Evolutionary conservation across 768 basidiomycete genomes (phyloP), one percentile per base, ranked within the genome.

Genomic region (Russula abietina): DNA sequence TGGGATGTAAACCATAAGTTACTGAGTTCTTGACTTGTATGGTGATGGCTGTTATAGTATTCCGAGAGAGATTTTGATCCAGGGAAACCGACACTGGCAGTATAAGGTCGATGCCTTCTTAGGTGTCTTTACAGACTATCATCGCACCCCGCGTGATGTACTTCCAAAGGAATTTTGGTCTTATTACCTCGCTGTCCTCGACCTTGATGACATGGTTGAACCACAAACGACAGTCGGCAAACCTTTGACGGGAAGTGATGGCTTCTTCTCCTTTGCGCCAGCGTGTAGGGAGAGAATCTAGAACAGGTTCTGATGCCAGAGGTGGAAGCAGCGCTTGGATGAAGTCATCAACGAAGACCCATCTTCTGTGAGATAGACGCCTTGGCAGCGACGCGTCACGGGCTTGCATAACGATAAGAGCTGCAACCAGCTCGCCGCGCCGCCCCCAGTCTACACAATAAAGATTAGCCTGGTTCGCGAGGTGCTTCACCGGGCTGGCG

Each of bases 1-100:
- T 4, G 9, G 30, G 2, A 0, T 24, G 1, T 1, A 10, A 8
- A 8, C n/a, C 8, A 17, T 2, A 51, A 3, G 0, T 8, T 1
- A 10, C 9, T 1, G 17, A 7, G 10, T 55, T 26, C 8, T 55
- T 39, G 0, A 55, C 53, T 5, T 55, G 53, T 1, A 55, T 55
- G 16, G n/a, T 8, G 2, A 55, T 41, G 0, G 53, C 53, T 2
- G 53, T 41, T 26, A 39, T 26, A 1, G 30, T 12, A 1, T 22
- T 0, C 1, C 32, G 30, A 4, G 24, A 24, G 5, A 55, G 53
- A 4, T n/a, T 9, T 8, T 3, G 19, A 3, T 17, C 16, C 53
- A 16, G 26, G 16, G 30, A 24, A 0, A 55, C 53, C 5, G 30
- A 55, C 17, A 26, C 24, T 2, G 53, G 36, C 1, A 39, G 9